Base-by-base conservation (phyloP, 768 basidiomycete genomes). In the Lyophyllum decastes region DNA sequence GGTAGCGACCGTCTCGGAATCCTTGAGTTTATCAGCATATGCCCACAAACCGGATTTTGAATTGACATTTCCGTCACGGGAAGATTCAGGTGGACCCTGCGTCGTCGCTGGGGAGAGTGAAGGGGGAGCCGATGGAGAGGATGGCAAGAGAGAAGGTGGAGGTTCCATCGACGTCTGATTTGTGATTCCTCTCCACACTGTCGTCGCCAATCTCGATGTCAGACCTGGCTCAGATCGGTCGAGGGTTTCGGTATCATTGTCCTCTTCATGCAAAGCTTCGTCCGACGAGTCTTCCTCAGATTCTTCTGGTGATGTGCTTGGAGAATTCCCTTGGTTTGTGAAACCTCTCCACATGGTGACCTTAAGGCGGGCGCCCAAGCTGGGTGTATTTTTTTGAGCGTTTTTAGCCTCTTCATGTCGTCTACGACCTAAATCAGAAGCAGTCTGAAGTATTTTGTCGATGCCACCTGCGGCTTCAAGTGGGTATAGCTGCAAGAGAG, bases 141-240 rank as follows among this genome's bases (percentile, higher is more conserved):
- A 55, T 12, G 78, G 72, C n/a, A 71, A 70, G 7, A 67, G 44
- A 4, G 78, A 73, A n/a, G 75, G 70, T 17, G 86, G 80, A 10
- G 74, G 72, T n/a, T 88, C 88, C 88, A 88, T 88, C 2, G 87
- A 82, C 57, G 80, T 81, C 68, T 87, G 86, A 63, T 90, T 91
- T 2, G 88, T 89, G 62, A 91, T 84, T 3, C 89, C 90, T 66
- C 81, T 79, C 89, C 89, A 91, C 21, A 90, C 80, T n/a, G 82
- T 83, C 55, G 73, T 82, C 9, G 87, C 83, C 14, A 89, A 66
- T 33, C 82, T 77, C 41, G 83, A 77, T 6, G 82, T 80, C 51
- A 86, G 59, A 12, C 79, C 76, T 21, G 64, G 26, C 34, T 49
- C 49, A 5, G 54, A 62, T 51, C 59, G 61, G 52, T 68, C 50